Evolutionary conservation across 768 basidiomycete species (phyloP).

Genomic region (Auricularia cornea): DNA sequence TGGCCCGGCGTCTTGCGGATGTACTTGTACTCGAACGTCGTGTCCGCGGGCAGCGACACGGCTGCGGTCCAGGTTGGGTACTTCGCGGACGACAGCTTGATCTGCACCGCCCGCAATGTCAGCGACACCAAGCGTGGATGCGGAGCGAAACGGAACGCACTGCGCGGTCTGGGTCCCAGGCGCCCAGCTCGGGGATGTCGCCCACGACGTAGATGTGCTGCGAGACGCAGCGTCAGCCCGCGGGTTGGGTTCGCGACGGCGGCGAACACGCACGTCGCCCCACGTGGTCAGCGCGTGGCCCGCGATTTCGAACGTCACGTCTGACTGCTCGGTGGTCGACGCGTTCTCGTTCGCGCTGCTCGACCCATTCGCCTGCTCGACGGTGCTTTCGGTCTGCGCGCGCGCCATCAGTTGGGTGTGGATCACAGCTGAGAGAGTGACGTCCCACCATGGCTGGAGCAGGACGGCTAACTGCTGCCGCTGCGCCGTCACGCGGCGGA

Average conservation of each 20-base stretch:
- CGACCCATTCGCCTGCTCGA: background rate
- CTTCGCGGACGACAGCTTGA: constrained; percentile 40
- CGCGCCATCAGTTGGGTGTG: too few species aligned
- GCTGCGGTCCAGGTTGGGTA: constrained; percentile 51
- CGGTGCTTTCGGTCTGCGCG: background rate
- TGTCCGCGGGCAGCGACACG: constrained; percentile 39
- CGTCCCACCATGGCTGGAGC: too few species aligned
- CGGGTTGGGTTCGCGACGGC: background rate
- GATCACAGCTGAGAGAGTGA: too few species aligned
- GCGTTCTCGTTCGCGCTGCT: too few species aligned
- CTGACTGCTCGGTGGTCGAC: background rate
- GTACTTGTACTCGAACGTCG: constrained; percentile 51
- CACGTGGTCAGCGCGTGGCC: background rate
- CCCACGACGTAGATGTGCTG: constrained; percentile 59
- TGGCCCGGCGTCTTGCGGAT: constrained; percentile 34
- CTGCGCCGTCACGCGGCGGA: too few species aligned
- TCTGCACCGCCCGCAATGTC: constrained; percentile 20
- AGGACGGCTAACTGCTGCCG: too few species aligned
- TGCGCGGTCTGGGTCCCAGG: constrained; percentile 40
- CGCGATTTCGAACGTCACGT: background rate
- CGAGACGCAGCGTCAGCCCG: background rate
- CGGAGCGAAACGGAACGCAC: constrained; percentile 22
- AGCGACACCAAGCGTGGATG: background rate
- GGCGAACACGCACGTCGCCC: background rate
- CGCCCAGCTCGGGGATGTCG: constrained; percentile 45